Evolutionary conservation across 441 rosid genomes (phyloP).

Genomic region (Cnidoscolus chayamansa): DNA sequence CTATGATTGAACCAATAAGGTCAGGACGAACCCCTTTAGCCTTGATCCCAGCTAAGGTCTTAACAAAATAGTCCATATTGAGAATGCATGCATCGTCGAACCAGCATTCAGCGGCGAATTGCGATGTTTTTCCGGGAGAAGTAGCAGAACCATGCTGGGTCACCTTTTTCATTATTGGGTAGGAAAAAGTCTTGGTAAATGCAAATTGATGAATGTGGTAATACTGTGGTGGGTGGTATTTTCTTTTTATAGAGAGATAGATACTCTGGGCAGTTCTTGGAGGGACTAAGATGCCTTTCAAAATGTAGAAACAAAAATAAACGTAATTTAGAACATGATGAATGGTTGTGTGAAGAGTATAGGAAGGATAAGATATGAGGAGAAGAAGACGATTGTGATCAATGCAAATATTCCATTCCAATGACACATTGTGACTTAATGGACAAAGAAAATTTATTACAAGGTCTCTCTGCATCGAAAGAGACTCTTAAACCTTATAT

Average conservation of each 20-base stretch:
- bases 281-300: no score
- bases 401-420: conserved; percentile 37
- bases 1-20: conserved; percentile 72
- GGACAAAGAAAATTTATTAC: conserved; percentile 16
- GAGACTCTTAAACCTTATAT: no score
- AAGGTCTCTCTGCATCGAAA: background rate
- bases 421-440: conserved; percentile 16
- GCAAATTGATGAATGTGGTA: background rate
- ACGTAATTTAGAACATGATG: background rate
- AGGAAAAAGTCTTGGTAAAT: background rate
- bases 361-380: no score
- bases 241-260: no score
- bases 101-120: conserved; percentile 44
- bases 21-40: conserved; percentile 81
- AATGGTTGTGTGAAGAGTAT: conserved; percentile 16
- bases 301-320: background rate
- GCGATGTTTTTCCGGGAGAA: conserved; percentile 33
- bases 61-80: conserved; percentile 78
- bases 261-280: no score
- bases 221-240: background rate
- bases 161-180: conserved; percentile 38
- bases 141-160: conserved; percentile 34
- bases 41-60: conserved; percentile 64
- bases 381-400: conserved; percentile 29
- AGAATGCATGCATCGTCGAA: conserved; percentile 73